A percentile compares a stretch with the other conserved stretches of the same genome.
Evolutionary conservation across 2,329 filamentous ascomycete species (phyloP).

Genomic region (Talaromyces sp.): DNA sequence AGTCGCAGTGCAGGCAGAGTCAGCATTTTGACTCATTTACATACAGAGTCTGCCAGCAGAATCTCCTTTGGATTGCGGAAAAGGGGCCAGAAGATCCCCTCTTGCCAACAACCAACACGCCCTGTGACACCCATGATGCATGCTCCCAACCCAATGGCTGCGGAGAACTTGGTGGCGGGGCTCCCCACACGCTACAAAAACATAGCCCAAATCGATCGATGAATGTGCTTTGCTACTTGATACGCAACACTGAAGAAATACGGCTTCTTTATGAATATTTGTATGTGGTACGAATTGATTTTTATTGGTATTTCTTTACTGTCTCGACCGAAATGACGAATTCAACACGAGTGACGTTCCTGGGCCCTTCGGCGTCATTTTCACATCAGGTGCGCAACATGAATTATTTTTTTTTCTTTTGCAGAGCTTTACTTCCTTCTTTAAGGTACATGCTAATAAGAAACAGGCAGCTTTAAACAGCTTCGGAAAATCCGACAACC

Average conservation of each 20-base stretch:
- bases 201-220: not conserved
- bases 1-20: not conserved
- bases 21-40: not conserved
- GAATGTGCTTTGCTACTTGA: not conserved
- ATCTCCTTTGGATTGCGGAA: not conserved
- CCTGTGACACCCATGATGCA: not conserved
- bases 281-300: not conserved
- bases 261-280: not conserved
- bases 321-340: constrained; percentile 14
- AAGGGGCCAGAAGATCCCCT: not conserved
- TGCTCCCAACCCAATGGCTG: not conserved
- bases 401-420: not conserved
- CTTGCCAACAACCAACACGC: not conserved
- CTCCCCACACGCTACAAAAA: not conserved
- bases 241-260: not conserved
- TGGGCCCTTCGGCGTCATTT: constrained; percentile 62
- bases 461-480: constrained; percentile 49
- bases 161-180: not conserved
- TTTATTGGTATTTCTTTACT: not conserved
- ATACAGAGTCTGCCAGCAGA: not conserved
- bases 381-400: constrained; percentile 58
- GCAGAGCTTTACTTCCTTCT: not conserved
- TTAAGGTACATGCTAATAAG: not conserved
- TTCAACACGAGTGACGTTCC: constrained; percentile 44
- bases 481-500: constrained; percentile 35